A percentile compares a stretch with the other conserved stretches of the same genome.
phyloP scores from a whole-genome alignment of 192 early-diverging fungal species.

The Gonapodya prolifera region DNA sequence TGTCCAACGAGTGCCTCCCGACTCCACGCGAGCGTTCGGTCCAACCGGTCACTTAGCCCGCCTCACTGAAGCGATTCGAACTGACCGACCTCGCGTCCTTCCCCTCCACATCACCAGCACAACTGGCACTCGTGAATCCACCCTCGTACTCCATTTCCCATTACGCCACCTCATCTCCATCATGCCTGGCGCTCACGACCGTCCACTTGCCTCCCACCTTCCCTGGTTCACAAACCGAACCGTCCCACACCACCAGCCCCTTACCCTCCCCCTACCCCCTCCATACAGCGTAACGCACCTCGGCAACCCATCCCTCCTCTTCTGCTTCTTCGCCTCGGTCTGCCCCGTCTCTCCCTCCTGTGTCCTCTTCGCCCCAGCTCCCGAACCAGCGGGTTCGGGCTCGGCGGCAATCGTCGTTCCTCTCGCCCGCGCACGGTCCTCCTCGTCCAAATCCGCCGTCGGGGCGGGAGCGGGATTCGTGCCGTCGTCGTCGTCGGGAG shows the following conservation, averaged over 20 bases:
- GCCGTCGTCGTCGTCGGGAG: neutral
- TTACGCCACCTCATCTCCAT: no score
- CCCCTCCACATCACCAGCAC: no score
- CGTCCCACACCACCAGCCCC: neutral
- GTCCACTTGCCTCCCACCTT: no score
- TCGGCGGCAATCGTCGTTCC: neutral
- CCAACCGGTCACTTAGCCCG: no score
- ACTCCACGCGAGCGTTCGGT: no score
- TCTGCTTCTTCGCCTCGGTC: conserved; percentile 2
- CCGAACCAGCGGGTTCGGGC: neutral
- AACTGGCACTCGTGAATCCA: no score
- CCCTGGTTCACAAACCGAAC: no score
- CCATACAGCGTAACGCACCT: neutral
- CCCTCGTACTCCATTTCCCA: no score
- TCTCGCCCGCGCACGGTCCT: neutral
- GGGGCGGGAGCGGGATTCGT: neutral
- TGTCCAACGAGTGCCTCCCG: conserved; percentile 4
- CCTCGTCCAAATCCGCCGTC: neutral
- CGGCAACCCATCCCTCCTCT: conserved; percentile 9
- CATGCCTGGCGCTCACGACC: no score
- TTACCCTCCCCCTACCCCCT: neutral
- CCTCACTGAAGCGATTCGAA: no score
- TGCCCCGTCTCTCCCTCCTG: neutral
- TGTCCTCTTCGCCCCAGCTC: neutral
- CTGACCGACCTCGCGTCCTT: no score